Evolutionary conservation across 495 filamentous ascomycete genomes (phyloP).

Genomic region (Parachaetomium inaequale): DNA sequence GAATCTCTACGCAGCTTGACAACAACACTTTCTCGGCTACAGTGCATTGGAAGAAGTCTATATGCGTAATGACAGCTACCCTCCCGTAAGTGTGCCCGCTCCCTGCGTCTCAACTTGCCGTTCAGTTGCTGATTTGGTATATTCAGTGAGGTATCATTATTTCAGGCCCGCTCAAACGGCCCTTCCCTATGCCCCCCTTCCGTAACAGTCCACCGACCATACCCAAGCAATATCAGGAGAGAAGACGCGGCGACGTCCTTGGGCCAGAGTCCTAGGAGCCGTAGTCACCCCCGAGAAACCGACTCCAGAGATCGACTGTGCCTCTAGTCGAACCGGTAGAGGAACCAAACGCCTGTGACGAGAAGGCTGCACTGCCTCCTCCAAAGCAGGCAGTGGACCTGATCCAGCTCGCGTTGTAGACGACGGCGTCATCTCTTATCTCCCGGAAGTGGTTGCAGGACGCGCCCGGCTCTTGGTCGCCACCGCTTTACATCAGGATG

Average conservation of each 20-base stretch:
- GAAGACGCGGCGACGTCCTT: not conserved
- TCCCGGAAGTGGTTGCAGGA: not conserved
- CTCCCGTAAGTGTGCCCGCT: no score
- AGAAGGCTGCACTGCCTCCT: no score
- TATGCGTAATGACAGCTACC: not conserved
- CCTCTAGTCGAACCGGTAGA: no score
- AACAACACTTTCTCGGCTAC: no score
- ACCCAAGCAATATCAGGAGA: not conserved
- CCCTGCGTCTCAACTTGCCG: not conserved
- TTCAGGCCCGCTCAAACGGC: not conserved
- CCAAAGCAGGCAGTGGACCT: no score
- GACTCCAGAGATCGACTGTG: no score
- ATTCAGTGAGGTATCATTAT: slow-evolving; percentile 10
- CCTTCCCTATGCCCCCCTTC: not conserved
- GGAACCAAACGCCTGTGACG: no score
- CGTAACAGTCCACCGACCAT: not conserved
- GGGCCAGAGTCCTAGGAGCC: no score
- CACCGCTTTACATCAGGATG: slow-evolving; percentile 61
- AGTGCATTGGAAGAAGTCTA: no score
- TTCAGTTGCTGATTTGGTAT: not conserved
- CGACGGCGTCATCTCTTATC: not conserved
- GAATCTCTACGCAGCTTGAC: no score
- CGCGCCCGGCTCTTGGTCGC: not conserved
- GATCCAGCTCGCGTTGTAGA: no score
- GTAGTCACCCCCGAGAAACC: no score